Percentiles rank a stretch among this genome's conserved stretches.
These are phyloP conservation scores for Myxozyma udenii DNA, from an alignment of 805 yeast species.

Conservation along the genomic window DNA sequence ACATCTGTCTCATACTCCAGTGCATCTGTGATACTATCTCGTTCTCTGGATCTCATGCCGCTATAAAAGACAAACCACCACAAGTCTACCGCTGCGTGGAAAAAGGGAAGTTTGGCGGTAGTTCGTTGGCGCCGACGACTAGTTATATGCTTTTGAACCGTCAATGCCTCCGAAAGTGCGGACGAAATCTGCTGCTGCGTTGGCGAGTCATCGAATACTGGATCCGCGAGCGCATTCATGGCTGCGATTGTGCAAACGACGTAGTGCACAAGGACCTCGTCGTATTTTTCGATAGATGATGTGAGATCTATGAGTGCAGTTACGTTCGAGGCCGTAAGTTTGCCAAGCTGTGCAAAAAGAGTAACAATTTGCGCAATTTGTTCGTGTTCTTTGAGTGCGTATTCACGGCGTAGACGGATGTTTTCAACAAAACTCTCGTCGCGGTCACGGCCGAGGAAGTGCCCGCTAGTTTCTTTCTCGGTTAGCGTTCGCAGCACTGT, in stretches of 20 bases:
- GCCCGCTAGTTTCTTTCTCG: conserved; percentile 49
- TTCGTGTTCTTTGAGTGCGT: conserved; percentile 67
- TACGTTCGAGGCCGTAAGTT: conserved; percentile 39
- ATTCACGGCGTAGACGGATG: conserved; percentile 58
- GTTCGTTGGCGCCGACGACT: conserved; percentile 8
- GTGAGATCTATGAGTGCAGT: conserved; percentile 47
- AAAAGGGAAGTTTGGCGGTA: conserved; percentile 17
- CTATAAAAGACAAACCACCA: conserved; percentile 31
- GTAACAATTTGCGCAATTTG: conserved; percentile 62
- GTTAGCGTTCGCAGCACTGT: conserved; percentile 50
- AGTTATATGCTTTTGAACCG: conserved; percentile 10
- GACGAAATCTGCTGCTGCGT: neutral
- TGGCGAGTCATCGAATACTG: conserved; percentile 3
- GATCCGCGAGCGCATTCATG: conserved; percentile 12
- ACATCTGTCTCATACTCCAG: conserved; percentile 32
- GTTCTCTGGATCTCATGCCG: conserved; percentile 28
- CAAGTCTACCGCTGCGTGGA: conserved; percentile 26
- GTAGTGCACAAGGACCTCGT: conserved; percentile 60
- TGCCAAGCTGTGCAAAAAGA: conserved; percentile 43
- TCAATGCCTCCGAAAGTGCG: conserved; percentile 20
- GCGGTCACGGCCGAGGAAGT: conserved; percentile 49
- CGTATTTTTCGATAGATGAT: conserved; percentile 53
- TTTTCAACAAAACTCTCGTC: conserved; percentile 48
- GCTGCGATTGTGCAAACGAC: conserved; percentile 45
- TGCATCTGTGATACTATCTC: conserved; percentile 7